phyloP scores from a whole-genome alignment of 2,329 filamentous ascomycete species.

The Aspergillus unguis region DNA sequence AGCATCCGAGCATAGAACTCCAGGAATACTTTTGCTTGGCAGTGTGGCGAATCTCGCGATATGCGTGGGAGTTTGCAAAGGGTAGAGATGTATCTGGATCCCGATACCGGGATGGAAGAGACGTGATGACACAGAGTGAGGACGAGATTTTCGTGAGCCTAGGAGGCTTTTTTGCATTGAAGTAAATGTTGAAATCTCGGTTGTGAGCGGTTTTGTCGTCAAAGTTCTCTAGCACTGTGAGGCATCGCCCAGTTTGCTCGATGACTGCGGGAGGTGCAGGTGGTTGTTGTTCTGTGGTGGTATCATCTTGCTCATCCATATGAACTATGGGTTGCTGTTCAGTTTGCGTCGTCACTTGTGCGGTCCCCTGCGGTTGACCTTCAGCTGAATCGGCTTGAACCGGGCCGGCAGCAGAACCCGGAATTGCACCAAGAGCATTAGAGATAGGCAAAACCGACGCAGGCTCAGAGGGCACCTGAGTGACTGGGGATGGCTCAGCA shows the following conservation, averaged over 20 bases:
- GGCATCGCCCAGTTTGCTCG: constrained; percentile 54
- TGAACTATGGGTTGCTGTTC: constrained; percentile 19
- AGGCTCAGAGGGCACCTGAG: constrained; percentile 6
- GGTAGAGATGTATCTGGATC: constrained; percentile 81
- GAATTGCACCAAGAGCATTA: not conserved
- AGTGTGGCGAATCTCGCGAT: constrained; percentile 71
- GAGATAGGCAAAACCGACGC: not conserved
- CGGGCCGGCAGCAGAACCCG: too few species aligned
- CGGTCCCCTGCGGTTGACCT: not conserved
- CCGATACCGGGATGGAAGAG: constrained; percentile 73
- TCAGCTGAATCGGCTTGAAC: too few species aligned
- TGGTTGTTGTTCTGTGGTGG: constrained; percentile 22
- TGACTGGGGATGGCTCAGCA: constrained; percentile 4
- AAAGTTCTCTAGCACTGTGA: constrained; percentile 59
- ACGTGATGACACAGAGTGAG: constrained; percentile 76
- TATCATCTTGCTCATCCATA: constrained; percentile 13
- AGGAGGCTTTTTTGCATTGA: constrained; percentile 49
- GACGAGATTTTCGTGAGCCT: constrained; percentile 48
- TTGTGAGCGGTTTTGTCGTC: constrained; percentile 54
- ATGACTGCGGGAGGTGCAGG: constrained; percentile 36
- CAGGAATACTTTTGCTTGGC: constrained; percentile 72
- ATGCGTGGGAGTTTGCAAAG: constrained; percentile 76
- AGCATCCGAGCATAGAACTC: constrained; percentile 77
- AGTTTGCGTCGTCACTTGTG: constrained; percentile 1
- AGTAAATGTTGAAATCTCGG: constrained; percentile 55